Evolutionary conservation across 73 alveolate genomes (phyloP).

Genomic region (Diophrys appendiculata): DNA sequence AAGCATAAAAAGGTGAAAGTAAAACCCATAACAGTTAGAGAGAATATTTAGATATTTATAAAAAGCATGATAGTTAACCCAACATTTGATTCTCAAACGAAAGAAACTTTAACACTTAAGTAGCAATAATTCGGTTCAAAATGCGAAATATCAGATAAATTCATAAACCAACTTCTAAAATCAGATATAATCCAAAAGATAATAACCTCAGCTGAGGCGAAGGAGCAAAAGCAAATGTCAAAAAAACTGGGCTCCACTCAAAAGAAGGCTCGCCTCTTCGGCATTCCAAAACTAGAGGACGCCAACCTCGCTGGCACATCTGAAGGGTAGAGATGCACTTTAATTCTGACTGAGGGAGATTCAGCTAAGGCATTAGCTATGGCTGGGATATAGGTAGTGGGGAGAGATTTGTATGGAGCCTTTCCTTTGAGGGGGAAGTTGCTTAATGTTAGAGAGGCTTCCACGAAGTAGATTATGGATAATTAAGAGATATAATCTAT

Average conservation of each 20-base stretch:
- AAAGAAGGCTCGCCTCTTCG: conserved; percentile 80
- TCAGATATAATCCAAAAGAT: conserved; percentile 84
- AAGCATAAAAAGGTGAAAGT: conserved; percentile 45
- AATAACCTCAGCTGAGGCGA: conserved; percentile 82
- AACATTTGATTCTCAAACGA: conserved; percentile 98
- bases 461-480: conserved; percentile 80
- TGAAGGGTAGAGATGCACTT: conserved; percentile 69
- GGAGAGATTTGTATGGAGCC: conserved; percentile 98
- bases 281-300: conserved; percentile 98
- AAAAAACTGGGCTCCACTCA: conserved; percentile 75
- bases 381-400: conserved; percentile 98
- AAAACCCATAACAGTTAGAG: conserved; percentile 32
- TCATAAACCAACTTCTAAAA: conserved; percentile 79
- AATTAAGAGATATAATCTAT: conserved; percentile 96
- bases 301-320: conserved; percentile 97
- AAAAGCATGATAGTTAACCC: conserved; percentile 98
- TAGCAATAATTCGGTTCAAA: conserved; percentile 90
- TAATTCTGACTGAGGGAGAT: conserved; percentile 99
- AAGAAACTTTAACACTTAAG: conserved; percentile 97
- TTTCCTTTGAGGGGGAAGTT: conserved; percentile 98
- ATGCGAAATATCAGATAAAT: conserved; percentile 92
- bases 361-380: conserved; percentile 99
- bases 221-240: conserved; percentile 70
- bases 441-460: conserved; percentile 96
- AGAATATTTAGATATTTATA: conserved; percentile 73